Evolutionary conservation across 2,329 filamentous ascomycete genomes (phyloP), one percentile per base, ranked within the genome.

Genomic region (Lachnellula cervina): DNA sequence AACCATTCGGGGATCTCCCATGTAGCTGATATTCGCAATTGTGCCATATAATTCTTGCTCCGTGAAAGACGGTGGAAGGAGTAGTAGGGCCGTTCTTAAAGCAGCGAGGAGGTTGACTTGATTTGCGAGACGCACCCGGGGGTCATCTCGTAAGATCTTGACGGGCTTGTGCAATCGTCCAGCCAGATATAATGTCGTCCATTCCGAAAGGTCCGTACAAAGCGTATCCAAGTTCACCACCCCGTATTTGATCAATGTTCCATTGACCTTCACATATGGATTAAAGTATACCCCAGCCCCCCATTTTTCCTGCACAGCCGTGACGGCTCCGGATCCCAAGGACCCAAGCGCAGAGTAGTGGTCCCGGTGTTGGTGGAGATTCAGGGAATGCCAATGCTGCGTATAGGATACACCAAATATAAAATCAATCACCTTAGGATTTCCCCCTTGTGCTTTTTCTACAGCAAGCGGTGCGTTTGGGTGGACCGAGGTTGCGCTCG

Each of bases 251-350:
- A 99, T 94, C 67, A 97, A 80, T 59, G 91, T 95, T 42, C 94
- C 95, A 66, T 97, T 96, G 58, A 97, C 86, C 2, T 89, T 93
- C 49, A 99, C 84, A 70, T 93, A 97, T 0, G 94, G 92, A 67
- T 99, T 96, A 76, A 97, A 99, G 74, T 99, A 99, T 40, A 97
- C 90, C 6, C 94, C 95, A 0, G 94, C 94, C 43, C 94, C 94
- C 76, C 88, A 89, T 61, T 78, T 81, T 67, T 97, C 90, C 72
- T 99, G 93, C 19, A 97, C 85, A 52, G 84, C 80, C 14, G 90
- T 91, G 17, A 97, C 89, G 4, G 89, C 80, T 32, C 85, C 92
- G 1, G 92, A 97, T 1, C 93, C 93, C 19, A 97, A 74, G 14
- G 84, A 87, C 1, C 89, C 89, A 19, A 99, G 76, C 11, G 82